These are phyloP conservation scores for Arthrobotrys conoides DNA, from an alignment of 2,329 filamentous ascomycete species.

Conservation along the genomic window DNA sequence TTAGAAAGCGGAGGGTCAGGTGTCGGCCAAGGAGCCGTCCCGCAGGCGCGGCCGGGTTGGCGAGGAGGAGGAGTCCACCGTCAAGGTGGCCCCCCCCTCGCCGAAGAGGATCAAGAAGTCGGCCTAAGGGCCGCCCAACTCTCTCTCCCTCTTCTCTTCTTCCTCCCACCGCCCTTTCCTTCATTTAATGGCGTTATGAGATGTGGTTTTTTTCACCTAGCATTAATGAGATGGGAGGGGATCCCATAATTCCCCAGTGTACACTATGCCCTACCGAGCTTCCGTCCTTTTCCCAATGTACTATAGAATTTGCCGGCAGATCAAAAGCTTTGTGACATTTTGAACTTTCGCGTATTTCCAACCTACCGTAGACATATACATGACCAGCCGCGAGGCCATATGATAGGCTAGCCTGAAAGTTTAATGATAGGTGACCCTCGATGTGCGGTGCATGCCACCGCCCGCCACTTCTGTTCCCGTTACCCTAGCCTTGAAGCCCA, in stretches of 20 bases:
- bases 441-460: not conserved
- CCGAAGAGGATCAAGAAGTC: constrained; percentile 11
- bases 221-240: constrained; percentile 15
- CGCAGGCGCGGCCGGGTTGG: constrained; percentile 14
- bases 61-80: constrained; percentile 1
- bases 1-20: constrained; percentile 21
- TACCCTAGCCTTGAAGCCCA: not conserved
- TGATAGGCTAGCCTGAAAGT: too few relatives aligned
- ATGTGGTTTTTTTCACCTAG: constrained; percentile 5
- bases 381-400: not conserved
- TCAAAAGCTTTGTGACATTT: not conserved
- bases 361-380: not conserved
- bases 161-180: not conserved
- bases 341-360: not conserved
- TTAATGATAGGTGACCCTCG: not conserved
- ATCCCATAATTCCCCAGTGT: not conserved
- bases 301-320: not conserved
- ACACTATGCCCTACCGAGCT: not conserved
- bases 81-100: not conserved
- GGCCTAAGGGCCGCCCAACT: not conserved
- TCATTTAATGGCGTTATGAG: constrained; percentile 24
- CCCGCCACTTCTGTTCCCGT: not conserved
- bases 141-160: not conserved
- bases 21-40: not conserved
- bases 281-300: not conserved